Percentiles rank a stretch among this genome's conserved stretches.
Evolutionary conservation across 441 rosid genomes (phyloP).

Genomic region (Lepidium campestre): DNA sequence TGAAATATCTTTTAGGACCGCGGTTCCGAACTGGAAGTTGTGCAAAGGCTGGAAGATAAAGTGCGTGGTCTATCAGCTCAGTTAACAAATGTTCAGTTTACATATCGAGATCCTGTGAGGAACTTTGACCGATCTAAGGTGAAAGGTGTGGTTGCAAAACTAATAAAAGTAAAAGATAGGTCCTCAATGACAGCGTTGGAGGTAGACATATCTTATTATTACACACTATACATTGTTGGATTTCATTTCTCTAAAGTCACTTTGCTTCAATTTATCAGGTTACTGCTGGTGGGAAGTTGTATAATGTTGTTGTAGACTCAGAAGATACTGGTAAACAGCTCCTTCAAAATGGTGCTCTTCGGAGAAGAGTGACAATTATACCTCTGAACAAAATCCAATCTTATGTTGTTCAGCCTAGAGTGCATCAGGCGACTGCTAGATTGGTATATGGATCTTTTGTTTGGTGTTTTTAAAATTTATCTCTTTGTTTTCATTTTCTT

Average conservation of each 20-base stretch:
- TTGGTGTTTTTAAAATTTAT: not conserved
- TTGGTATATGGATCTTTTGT: constrained; percentile 51
- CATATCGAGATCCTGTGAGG: constrained; percentile 76
- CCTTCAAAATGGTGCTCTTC: constrained; percentile 89
- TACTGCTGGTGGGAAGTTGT: constrained; percentile 92
- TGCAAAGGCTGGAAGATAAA: constrained; percentile 76
- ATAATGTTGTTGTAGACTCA: constrained; percentile 85
- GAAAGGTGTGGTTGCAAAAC: constrained; percentile 94
- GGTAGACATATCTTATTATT: constrained; percentile 39
- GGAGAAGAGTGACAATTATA: constrained; percentile 87
- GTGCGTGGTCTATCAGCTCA: constrained; percentile 65
- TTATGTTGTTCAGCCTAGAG: constrained; percentile 50
- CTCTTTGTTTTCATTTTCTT: not conserved
- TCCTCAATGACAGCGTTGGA: constrained; percentile 87
- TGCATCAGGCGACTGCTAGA: constrained; percentile 68
- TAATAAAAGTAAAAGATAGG: constrained; percentile 79
- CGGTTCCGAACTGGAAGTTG: constrained; percentile 56
- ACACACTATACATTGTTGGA: not conserved
- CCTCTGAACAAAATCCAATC: constrained; percentile 89
- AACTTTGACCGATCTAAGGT: constrained; percentile 90
- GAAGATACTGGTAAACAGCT: constrained; percentile 93
- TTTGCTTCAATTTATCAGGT: constrained; percentile 47
- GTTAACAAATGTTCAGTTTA: constrained; percentile 77
- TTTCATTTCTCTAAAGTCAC: constrained; percentile 4
- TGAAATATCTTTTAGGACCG: constrained; percentile 51